These are phyloP conservation scores for Candida dendrica DNA, from an alignment of 805 yeast species.

Conservation along the genomic window DNA sequence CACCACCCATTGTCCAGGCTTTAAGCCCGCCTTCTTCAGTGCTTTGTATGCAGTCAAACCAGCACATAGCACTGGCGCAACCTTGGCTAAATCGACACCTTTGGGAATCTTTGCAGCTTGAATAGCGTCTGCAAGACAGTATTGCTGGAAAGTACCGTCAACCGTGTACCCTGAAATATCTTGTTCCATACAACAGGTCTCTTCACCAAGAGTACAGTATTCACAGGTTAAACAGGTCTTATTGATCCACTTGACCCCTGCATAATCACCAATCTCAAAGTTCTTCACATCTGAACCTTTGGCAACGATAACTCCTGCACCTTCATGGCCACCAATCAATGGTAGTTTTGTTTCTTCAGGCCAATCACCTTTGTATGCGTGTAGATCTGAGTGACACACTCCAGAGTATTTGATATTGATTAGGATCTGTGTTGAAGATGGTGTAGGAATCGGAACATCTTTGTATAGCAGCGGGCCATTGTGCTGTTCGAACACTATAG, in stretches of 20 bases:
- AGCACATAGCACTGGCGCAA: conserved; percentile 76
- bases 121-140: conserved; percentile 72
- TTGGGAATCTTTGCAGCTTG: conserved; percentile 70
- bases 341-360: conserved; percentile 45
- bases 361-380: conserved; percentile 59
- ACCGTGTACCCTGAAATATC: conserved; percentile 71
- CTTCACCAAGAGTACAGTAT: conserved; percentile 38
- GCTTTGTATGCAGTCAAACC: conserved; percentile 85
- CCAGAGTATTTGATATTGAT: conserved; percentile 50
- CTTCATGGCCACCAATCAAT: conserved; percentile 54
- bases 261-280: conserved; percentile 46
- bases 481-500: conserved; percentile 37
- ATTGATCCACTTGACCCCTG: conserved; percentile 53
- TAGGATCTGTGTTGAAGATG: conserved; percentile 43
- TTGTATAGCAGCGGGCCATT: conserved; percentile 36
- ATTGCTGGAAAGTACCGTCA: conserved; percentile 81
- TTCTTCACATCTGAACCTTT: conserved; percentile 42
- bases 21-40: conserved; percentile 58
- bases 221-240: conserved; percentile 48
- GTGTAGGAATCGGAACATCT: conserved; percentile 43
- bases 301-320: conserved; percentile 51
- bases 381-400: conserved; percentile 55
- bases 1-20: conserved; percentile 61
- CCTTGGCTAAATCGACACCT: conserved; percentile 58
- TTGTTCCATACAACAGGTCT: conserved; percentile 57